A percentile compares a stretch with the other conserved stretches of the same genome.
phyloP scores from a whole-genome alignment of 2,329 filamentous ascomycete genomes.

The Phoma sp. region DNA sequence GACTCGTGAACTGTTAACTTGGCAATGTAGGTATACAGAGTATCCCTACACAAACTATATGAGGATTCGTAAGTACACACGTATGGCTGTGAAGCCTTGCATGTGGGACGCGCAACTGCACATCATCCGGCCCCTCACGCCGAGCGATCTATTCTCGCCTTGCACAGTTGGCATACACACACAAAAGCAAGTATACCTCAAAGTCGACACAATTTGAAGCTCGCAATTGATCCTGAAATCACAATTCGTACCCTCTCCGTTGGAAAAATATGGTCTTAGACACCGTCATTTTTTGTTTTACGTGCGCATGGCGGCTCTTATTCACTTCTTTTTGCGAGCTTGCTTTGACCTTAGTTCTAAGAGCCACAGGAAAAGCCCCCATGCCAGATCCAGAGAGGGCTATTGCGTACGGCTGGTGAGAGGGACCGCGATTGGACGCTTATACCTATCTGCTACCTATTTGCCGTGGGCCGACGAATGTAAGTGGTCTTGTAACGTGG shows the following conservation, averaged over 20 bases:
- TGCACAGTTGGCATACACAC: background rate
- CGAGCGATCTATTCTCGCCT: slow-evolving; percentile 3
- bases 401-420: slow-evolving; percentile 6
- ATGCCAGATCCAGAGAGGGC: background rate
- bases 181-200: slow-evolving; percentile 1
- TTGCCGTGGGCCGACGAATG: too few relatives aligned
- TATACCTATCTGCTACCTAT: background rate
- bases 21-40: background rate
- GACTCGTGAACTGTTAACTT: background rate
- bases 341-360: slow-evolving; percentile 1
- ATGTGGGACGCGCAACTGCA: slow-evolving; percentile 11
- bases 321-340: slow-evolving; percentile 1
- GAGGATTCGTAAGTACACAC: slow-evolving; percentile 2
- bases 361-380: slow-evolving; percentile 2
- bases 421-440: background rate
- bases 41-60: background rate
- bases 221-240: too few relatives aligned
- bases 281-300: slow-evolving; percentile 1
- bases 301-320: slow-evolving; percentile 5
- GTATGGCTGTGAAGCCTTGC: slow-evolving; percentile 4
- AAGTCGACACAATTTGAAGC: too few relatives aligned
- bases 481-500: too few relatives aligned
- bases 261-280: background rate
- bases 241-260: background rate
- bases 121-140: slow-evolving; percentile 14